Evolutionary conservation across 768 basidiomycete genomes (phyloP), one percentile per base, ranked within the genome.

Genomic region (Psilocybe azurescens): DNA sequence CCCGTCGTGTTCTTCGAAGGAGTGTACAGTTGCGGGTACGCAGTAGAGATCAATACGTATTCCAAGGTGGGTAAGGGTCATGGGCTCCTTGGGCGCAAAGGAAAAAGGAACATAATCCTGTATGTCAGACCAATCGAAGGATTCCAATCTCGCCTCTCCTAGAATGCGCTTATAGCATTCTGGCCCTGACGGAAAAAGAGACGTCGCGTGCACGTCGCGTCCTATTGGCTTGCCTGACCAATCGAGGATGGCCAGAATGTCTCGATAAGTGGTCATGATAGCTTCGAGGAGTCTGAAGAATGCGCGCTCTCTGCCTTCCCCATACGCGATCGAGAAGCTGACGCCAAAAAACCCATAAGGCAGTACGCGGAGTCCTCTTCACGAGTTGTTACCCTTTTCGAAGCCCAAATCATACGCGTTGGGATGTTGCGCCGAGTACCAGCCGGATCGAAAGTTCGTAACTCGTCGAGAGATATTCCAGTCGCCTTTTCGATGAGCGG

Each of bases 291-390:
- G 64, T 24, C 64, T 52, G 28, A 62, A 65, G 29, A 65, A 65
- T 4, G 64, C 64, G 13, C 60, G 64, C 24, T 59, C 49, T 20
- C 24, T 57, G 18, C 64, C 64, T 53, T 65, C 64, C 3, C 64
- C 64, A n/a, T 65, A 65, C 3, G 57, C 60, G 10, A 59, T 55
- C 3, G 64, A 54, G n/a, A 65, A 61, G 24, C 58, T 61, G 48
- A 65, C 64, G 11, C 59, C 48, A 28, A 65, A 61, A 65, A 30
- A 2, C 64, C 64, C 57, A 65, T 59, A 11, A 65, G 60, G 16
- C 53, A 65, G 30, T 65, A 65, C 3, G 58, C 57, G 5, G 28
- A 13, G 44, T 65, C 64, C 48, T 65, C 64, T 44, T 49, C 64
- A 2, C 64, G 52, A 3, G 64, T 65, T 2, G 61, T 61, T 8